phyloP scores from a whole-genome alignment of 1,139 yeast genomes.

The Yamadazyma dendronema region DNA sequence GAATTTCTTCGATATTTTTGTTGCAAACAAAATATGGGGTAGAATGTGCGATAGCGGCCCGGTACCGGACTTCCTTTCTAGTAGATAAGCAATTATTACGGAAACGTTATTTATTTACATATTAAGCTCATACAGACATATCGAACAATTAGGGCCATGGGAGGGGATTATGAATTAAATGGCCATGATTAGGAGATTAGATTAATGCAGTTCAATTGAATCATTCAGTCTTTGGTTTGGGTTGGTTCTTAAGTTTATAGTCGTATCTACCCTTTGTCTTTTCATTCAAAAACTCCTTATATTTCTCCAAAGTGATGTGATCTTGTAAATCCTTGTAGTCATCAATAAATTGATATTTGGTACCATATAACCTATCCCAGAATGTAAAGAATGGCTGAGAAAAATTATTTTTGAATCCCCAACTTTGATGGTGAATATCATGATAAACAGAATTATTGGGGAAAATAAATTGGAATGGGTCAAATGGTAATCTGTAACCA shows the following conservation, averaged over 20 bases:
- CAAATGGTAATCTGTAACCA: constrained; percentile 89
- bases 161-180: neutral
- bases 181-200: neutral
- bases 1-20: too few species aligned
- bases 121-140: constrained; percentile 5
- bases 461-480: constrained; percentile 82
- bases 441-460: constrained; percentile 96
- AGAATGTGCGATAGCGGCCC: constrained; percentile 3
- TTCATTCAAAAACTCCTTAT: constrained; percentile 57
- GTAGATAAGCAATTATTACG: too few species aligned
- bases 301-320: constrained; percentile 59
- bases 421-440: constrained; percentile 94
- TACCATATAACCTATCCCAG: constrained; percentile 77
- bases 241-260: constrained; percentile 7
- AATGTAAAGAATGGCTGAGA: constrained; percentile 96
- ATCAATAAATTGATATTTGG: constrained; percentile 69
- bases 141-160: constrained; percentile 1
- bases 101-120: constrained; percentile 2
- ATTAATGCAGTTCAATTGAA: too few species aligned
- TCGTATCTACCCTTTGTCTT: constrained; percentile 23
- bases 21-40: neutral
- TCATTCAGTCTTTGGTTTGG: constrained; percentile 3
- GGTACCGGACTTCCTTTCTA: constrained; percentile 3
- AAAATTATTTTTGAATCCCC: constrained; percentile 91
- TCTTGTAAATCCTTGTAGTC: constrained; percentile 57